These are phyloP conservation scores for Monascus ruber DNA, from an alignment of 2,329 filamentous ascomycete species.

Conservation along the genomic window DNA sequence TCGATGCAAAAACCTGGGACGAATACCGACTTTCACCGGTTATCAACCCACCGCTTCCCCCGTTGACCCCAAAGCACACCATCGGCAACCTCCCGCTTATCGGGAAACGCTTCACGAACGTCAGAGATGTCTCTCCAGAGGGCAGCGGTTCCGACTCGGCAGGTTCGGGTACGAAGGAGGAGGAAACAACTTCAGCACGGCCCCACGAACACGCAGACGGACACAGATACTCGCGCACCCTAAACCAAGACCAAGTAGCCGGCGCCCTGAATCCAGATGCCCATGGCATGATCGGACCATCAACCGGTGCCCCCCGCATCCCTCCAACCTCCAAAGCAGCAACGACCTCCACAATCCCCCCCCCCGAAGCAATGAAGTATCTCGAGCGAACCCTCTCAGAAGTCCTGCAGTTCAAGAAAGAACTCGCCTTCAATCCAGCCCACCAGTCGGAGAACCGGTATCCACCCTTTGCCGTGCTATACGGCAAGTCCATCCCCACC, in stretches of 20 bases:
- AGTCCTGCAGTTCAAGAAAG: slow-evolving; percentile 62
- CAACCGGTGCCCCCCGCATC: slow-evolving; percentile 13
- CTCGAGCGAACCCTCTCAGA: slow-evolving; percentile 62
- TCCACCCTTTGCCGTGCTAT: slow-evolving; percentile 71
- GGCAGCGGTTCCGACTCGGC: neutral
- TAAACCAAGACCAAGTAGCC: neutral
- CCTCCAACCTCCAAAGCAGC: slow-evolving; percentile 13
- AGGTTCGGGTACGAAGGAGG: slow-evolving; percentile 4
- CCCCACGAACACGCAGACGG: neutral
- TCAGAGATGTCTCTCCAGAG: slow-evolving; percentile 11
- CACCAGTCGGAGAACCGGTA: slow-evolving; percentile 60
- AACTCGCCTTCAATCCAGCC: slow-evolving; percentile 51
- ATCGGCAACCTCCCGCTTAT: slow-evolving; percentile 29
- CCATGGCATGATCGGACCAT: slow-evolving; percentile 16
- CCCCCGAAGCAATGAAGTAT: slow-evolving; percentile 50
- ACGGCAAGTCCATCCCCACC: slow-evolving; percentile 76
- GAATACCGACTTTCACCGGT: slow-evolving; percentile 69
- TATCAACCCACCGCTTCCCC: slow-evolving; percentile 55
- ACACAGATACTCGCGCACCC: neutral
- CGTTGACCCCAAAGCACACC: slow-evolving; percentile 29
- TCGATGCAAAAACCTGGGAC: slow-evolving; percentile 66
- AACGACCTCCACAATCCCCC: slow-evolving; percentile 39
- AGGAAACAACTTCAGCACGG: neutral
- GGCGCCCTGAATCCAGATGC: slow-evolving; percentile 15
- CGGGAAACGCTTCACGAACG: slow-evolving; percentile 26